Conservation (phyloP, 2,329 filamentous ascomycete genomes). For the Xylariaceae sp. region DNA sequence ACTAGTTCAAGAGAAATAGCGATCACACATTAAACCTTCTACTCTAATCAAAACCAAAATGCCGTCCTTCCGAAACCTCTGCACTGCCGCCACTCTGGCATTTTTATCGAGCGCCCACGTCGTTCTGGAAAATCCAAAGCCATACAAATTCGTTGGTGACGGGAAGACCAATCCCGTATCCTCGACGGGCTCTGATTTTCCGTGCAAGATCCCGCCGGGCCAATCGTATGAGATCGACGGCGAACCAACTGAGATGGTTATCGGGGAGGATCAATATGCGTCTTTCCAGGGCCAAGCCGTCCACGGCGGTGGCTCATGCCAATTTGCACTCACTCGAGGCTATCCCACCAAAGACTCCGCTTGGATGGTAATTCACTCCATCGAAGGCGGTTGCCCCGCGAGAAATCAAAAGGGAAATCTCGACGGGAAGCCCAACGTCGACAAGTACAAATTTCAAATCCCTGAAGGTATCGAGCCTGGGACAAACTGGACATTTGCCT, state of each 20-base stretch:
- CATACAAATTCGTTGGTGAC: conserved; percentile 41
- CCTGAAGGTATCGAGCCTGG: conserved; percentile 59
- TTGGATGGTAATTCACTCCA: conserved; percentile 71
- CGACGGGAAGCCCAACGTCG: conserved; percentile 39
- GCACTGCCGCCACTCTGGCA: conserved; percentile 8
- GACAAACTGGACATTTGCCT: conserved; percentile 62
- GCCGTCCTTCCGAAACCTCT: conserved; percentile 10
- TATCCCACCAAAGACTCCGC: conserved; percentile 50
- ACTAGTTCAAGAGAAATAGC: too few species aligned
- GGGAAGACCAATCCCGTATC: conserved; percentile 58
- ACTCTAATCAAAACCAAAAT: too few species aligned
- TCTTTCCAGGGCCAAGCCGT: conserved; percentile 15
- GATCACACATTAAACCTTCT: too few species aligned
- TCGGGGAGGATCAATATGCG: conserved; percentile 41
- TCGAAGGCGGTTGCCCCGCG: conserved; percentile 66
- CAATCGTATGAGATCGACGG: conserved; percentile 38
- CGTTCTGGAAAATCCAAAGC: conserved; percentile 56
- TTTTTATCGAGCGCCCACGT: conserved; percentile 53
- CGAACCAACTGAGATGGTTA: conserved; percentile 51
- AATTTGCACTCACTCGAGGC: conserved; percentile 68
- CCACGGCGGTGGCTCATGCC: conserved; percentile 72
- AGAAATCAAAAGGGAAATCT: conserved; percentile 49
- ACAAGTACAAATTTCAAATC: conserved; percentile 56
- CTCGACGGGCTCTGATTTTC: conserved; percentile 57
- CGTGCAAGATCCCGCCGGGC: conserved; percentile 59